phyloP scores from a whole-genome alignment of 2,329 filamentous ascomycete species.

The Monosporascus sp. region DNA sequence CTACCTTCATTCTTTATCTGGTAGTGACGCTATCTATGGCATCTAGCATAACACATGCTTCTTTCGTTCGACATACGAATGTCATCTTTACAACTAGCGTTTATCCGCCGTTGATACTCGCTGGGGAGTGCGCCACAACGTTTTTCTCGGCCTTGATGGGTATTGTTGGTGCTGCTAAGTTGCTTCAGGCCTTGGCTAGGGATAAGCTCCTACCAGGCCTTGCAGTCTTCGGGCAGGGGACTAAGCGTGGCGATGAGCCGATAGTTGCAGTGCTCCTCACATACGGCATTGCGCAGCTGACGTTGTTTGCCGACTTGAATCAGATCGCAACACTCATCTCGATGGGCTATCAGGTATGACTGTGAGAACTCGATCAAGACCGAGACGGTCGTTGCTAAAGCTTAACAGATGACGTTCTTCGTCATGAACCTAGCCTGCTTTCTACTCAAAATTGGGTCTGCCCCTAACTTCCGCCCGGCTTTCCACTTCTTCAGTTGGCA shows the following conservation, averaged over 20 bases:
- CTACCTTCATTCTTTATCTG: conserved; percentile 72
- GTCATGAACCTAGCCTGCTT: conserved; percentile 87
- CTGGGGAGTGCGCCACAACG: conserved; percentile 76
- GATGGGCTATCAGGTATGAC: conserved; percentile 70
- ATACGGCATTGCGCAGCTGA: conserved; percentile 68
- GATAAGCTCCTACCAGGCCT: conserved; percentile 76
- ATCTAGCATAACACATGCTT: conserved; percentile 66
- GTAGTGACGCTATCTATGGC: conserved; percentile 75
- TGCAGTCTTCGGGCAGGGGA: conserved; percentile 67
- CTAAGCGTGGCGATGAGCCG: conserved; percentile 66
- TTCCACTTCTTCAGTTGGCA: conserved; percentile 89
- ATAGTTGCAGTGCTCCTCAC: conserved; percentile 71
- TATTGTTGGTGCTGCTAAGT: conserved; percentile 76
- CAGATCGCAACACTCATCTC: conserved; percentile 86
- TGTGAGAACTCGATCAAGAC: background rate
- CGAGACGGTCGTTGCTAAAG: conserved; percentile 8
- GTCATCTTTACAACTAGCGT: conserved; percentile 76
- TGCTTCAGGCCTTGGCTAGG: conserved; percentile 75
- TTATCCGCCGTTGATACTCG: conserved; percentile 67
- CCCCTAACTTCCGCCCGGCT: conserved; percentile 81
- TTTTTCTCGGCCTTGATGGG: conserved; percentile 87
- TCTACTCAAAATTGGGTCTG: conserved; percentile 77
- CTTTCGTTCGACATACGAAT: conserved; percentile 70
- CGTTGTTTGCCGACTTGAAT: conserved; percentile 78
- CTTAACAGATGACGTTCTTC: conserved; percentile 72